phyloP scores from a whole-genome alignment of 2,329 filamentous ascomycete genomes.

The Hortaea werneckii region DNA sequence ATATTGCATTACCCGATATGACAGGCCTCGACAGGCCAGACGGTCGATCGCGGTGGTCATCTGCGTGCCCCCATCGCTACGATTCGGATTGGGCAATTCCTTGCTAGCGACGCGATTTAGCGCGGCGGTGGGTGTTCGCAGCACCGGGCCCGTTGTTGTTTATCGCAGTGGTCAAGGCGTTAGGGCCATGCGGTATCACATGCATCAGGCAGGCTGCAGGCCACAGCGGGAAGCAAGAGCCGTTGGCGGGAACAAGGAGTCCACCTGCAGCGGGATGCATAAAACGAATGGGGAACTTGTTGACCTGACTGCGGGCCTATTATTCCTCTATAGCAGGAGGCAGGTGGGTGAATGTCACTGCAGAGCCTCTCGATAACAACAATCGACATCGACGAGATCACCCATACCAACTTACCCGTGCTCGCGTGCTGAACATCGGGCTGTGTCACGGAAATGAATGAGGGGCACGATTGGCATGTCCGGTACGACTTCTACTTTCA shows the following conservation, averaged over 20 bases:
- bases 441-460: too few relatives aligned
- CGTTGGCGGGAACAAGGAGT: constrained; percentile 4
- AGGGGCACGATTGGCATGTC: background rate
- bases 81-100: background rate
- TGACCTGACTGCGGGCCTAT: background rate
- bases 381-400: too few relatives aligned
- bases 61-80: background rate
- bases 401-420: too few relatives aligned
- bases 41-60: background rate
- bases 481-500: background rate
- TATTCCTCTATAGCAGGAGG: too few relatives aligned
- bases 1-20: background rate
- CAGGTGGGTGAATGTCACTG: too few relatives aligned
- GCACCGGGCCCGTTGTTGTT: constrained; percentile 5
- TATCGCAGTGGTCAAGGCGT: constrained; percentile 4
- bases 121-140: background rate
- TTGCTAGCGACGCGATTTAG: background rate
- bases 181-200: constrained; percentile 10
- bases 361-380: too few relatives aligned
- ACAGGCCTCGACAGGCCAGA: background rate
- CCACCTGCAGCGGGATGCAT: constrained; percentile 1
- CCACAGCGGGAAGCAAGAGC: constrained; percentile 6
- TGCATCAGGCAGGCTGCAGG: constrained; percentile 6
- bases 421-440: too few relatives aligned
- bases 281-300: background rate